phyloP scores from a whole-genome alignment of 192 early-diverging fungal species.

The Coemansia sp. region DNA sequence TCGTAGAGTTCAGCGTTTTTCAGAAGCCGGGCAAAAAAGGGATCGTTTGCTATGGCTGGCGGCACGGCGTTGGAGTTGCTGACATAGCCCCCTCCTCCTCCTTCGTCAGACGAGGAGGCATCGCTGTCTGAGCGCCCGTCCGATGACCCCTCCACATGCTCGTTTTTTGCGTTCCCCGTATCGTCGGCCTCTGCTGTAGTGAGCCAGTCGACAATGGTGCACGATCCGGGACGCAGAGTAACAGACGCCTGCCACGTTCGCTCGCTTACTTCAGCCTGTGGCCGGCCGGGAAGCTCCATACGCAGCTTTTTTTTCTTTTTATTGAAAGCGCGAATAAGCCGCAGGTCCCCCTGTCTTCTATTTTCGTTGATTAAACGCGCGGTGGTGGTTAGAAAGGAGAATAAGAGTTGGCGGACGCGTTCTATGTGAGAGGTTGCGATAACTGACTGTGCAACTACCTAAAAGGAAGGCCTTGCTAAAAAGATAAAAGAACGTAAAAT shows the following conservation, averaged over 20 bases:
- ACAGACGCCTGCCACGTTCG: slow-evolving; percentile 35
- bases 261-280: slow-evolving; percentile 24
- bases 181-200: slow-evolving; percentile 15
- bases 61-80: slow-evolving; percentile 43
- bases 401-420: neutral
- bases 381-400: neutral
- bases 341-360: neutral
- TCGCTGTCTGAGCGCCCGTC: slow-evolving; percentile 35
- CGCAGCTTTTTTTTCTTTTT: neutral
- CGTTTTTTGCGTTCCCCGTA: slow-evolving; percentile 4
- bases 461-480: neutral
- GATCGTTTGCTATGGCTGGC: slow-evolving; percentile 55
- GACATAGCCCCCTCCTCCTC: slow-evolving; percentile 31
- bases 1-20: slow-evolving; percentile 46
- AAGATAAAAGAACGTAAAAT: neutral
- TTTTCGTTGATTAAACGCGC: neutral
- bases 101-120: slow-evolving; percentile 23
- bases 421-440: neutral
- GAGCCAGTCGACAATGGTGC: slow-evolving; percentile 49
- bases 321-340: neutral
- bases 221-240: slow-evolving; percentile 41
- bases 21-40: slow-evolving; percentile 50
- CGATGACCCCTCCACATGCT: neutral
- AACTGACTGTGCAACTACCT: neutral
- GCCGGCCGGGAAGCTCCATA: slow-evolving; percentile 40